Conservation (phyloP, 73 alveolate genomes). For the Stentor roeselii region DNA sequence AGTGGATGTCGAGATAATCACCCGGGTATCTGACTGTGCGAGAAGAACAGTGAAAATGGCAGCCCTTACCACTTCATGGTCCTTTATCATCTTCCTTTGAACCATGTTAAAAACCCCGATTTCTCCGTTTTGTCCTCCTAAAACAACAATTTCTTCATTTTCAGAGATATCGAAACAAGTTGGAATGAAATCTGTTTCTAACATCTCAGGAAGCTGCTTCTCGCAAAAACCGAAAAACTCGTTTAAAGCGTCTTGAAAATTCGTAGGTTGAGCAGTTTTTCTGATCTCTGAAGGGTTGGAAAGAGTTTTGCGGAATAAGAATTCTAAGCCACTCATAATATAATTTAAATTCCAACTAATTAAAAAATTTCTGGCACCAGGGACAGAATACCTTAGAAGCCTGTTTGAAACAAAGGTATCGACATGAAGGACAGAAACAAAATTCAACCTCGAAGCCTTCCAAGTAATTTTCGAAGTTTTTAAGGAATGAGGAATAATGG, state of each 20-base stretch:
- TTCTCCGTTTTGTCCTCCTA: neutral
- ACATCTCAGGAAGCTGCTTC: neutral
- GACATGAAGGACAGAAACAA: no score
- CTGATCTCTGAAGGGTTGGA: neutral
- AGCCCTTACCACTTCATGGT: neutral
- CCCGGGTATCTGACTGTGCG: neutral
- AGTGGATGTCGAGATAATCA: neutral
- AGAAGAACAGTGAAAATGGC: neutral
- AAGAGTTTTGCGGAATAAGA: neutral
- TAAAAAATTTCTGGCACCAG: no score
- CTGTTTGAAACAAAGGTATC: no score
- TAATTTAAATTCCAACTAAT: no score
- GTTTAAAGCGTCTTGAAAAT: neutral
- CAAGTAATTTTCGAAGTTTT: no score
- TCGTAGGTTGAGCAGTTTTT: neutral
- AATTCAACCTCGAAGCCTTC: no score
- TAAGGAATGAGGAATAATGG: no score
- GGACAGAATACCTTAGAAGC: no score
- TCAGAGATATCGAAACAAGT: neutral
- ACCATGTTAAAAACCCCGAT: neutral
- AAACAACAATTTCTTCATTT: neutral
- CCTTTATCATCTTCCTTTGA: neutral
- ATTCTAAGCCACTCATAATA: neutral
- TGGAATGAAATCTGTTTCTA: neutral
- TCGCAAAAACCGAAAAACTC: neutral